Percentiles rank a stretch among this genome's conserved stretches.
phyloP scores from a whole-genome alignment of 139 green algal genomes.

The Eudorina sp. region DNA sequence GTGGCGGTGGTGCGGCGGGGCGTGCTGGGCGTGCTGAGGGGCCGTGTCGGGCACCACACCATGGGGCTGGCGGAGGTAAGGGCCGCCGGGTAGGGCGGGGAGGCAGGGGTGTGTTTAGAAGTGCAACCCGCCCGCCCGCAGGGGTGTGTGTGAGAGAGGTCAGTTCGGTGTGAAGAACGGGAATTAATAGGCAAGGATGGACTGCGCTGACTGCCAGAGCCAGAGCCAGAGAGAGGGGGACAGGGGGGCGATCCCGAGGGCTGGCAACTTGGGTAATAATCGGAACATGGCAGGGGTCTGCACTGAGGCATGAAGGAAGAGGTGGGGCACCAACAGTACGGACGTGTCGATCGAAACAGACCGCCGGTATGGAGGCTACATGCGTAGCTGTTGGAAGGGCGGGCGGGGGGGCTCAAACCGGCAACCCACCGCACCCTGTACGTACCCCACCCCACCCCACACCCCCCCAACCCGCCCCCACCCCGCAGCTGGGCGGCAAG shows the following conservation, averaged over 20 bases:
- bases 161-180: background rate
- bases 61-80: conserved; percentile 10
- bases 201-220: background rate
- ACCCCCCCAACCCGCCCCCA: too few relatives aligned
- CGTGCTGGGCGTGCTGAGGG: background rate
- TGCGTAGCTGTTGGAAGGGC: background rate
- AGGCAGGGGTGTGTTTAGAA: background rate
- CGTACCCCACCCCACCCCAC: too few relatives aligned
- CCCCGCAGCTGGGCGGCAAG: background rate
- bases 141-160: background rate
- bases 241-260: background rate
- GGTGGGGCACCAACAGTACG: too few relatives aligned
- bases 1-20: background rate
- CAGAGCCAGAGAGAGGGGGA: background rate
- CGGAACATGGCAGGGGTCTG: too few relatives aligned
- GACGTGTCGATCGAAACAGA: background rate
- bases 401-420: background rate
- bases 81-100: background rate
- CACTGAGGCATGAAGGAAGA: too few relatives aligned
- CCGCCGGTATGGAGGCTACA: background rate
- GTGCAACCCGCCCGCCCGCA: background rate
- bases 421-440: background rate
- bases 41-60: background rate
- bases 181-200: background rate
- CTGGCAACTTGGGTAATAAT: too few relatives aligned